Percentiles rank a stretch among this genome's conserved stretches.
phyloP scores from a whole-genome alignment of 2,329 filamentous ascomycete species.

The Pyrenophora tritici-repentis region DNA sequence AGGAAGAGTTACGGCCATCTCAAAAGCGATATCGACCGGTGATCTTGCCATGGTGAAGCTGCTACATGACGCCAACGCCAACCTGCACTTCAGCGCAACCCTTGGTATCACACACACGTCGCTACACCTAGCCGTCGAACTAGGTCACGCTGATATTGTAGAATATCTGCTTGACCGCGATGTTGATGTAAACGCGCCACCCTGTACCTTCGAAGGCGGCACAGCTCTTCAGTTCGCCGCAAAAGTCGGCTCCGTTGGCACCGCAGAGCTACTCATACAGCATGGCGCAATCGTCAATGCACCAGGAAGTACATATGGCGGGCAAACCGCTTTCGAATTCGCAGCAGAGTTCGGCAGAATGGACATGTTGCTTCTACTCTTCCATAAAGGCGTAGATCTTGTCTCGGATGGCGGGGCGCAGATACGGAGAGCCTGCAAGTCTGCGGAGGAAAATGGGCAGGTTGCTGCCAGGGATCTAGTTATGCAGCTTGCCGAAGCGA shows the following conservation, averaged over 20 bases:
- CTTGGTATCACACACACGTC: slow-evolving; percentile 11
- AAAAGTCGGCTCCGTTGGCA: slow-evolving; percentile 6
- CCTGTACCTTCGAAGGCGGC: slow-evolving; percentile 7
- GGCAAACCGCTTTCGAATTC: slow-evolving; percentile 17
- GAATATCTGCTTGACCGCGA: slow-evolving; percentile 2
- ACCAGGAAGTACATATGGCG: neutral
- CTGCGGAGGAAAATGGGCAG: slow-evolving; percentile 18
- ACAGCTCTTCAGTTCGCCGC: slow-evolving; percentile 23
- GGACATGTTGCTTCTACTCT: slow-evolving; percentile 17
- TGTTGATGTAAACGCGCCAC: neutral
- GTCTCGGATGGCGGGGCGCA: slow-evolving; percentile 14
- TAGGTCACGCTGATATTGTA: slow-evolving; percentile 11
- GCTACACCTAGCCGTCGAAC: slow-evolving; percentile 14
- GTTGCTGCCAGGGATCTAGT: slow-evolving; percentile 7
- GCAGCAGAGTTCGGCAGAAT: slow-evolving; percentile 20
- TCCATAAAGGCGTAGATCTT: slow-evolving; percentile 15
- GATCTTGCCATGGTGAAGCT: neutral
- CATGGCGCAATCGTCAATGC: neutral
- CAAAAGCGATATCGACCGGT: neutral
- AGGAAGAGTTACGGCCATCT: neutral
- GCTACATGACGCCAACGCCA: neutral
- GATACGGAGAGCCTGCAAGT: slow-evolving; percentile 4
- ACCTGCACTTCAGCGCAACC: neutral
- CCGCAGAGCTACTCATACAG: slow-evolving; percentile 3
- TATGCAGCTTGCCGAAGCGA: neutral